These are phyloP conservation scores for Metschnikowia kofuensis DNA, from an alignment of 805 yeast species.

Conservation along the genomic window DNA sequence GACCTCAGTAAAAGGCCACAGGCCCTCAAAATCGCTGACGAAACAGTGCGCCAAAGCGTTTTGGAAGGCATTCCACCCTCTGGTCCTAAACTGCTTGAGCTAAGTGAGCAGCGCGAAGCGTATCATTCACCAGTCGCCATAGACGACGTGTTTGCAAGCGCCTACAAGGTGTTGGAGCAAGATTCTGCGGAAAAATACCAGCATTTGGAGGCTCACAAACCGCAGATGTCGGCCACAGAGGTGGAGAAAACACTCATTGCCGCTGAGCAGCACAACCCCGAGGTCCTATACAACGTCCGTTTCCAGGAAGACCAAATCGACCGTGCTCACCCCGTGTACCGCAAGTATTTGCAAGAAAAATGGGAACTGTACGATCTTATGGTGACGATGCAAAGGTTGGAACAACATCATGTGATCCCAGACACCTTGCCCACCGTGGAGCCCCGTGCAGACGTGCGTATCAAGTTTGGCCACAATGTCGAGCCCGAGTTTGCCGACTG, in stretches of 20 bases:
- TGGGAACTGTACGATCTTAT: conserved; percentile 74
- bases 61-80: conserved; percentile 20
- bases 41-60: conserved; percentile 20
- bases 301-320: conserved; percentile 52
- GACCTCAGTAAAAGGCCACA: conserved; percentile 31
- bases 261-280: conserved; percentile 81
- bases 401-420: conserved; percentile 80
- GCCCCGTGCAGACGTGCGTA: conserved; percentile 71
- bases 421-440: conserved; percentile 89
- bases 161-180: conserved; percentile 57
- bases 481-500: conserved; percentile 56
- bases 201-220: conserved; percentile 23
- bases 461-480: conserved; percentile 69
- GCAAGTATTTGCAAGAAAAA: conserved; percentile 60
- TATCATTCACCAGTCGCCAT: conserved; percentile 70
- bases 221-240: conserved; percentile 18
- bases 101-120: conserved; percentile 40
- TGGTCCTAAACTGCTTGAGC: conserved; percentile 55
- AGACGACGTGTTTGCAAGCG: conserved; percentile 67
- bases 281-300: conserved; percentile 67
- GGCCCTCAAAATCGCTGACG: conserved; percentile 24
- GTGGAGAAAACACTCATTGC: conserved; percentile 39
- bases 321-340: conserved; percentile 73
- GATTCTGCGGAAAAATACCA: conserved; percentile 43
- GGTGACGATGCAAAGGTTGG: conserved; percentile 89